Conservation (phyloP, 2,329 filamentous ascomycete genomes). For the Aspergillus texensis region DNA sequence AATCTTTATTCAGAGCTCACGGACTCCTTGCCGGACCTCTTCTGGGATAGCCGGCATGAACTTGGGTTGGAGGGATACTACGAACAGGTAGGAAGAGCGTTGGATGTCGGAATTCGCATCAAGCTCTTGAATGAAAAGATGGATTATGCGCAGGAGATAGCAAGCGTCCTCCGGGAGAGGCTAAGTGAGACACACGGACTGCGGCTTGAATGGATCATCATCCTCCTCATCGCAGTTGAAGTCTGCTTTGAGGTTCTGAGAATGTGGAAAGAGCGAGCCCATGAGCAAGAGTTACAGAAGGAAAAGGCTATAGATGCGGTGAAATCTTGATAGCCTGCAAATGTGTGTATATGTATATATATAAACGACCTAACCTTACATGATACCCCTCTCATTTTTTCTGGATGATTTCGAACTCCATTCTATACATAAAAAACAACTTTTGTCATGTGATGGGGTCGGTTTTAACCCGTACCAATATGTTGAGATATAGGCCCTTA, state of each 20-base stretch:
- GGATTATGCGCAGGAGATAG: constrained; percentile 96
- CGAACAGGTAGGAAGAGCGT: constrained; percentile 83
- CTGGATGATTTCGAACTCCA: background rate
- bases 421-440: background rate
- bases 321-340: background rate
- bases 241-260: constrained; percentile 82
- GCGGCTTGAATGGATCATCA: constrained; percentile 92
- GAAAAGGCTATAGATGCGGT: background rate
- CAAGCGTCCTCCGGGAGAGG: constrained; percentile 82
- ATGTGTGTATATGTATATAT: background rate
- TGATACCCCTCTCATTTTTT: constrained; percentile 7
- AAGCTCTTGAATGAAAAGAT: constrained; percentile 94
- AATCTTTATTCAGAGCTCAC: constrained; percentile 98
- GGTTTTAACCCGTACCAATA: no score
- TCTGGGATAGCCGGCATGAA: constrained; percentile 91
- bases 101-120: constrained; percentile 91
- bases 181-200: constrained; percentile 88
- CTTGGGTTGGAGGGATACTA: constrained; percentile 93
- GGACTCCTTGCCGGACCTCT: constrained; percentile 90
- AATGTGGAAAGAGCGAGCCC: constrained; percentile 65
- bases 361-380: background rate
- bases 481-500: no score
- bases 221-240: constrained; percentile 88
- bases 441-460: background rate
- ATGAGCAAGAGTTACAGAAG: constrained; percentile 35